Percentiles rank a stretch among this genome's conserved stretches.
These are phyloP conservation scores for Discostella stelligeroides DNA, from an alignment of 108 stramenopile genomes.

Conservation along the genomic window DNA sequence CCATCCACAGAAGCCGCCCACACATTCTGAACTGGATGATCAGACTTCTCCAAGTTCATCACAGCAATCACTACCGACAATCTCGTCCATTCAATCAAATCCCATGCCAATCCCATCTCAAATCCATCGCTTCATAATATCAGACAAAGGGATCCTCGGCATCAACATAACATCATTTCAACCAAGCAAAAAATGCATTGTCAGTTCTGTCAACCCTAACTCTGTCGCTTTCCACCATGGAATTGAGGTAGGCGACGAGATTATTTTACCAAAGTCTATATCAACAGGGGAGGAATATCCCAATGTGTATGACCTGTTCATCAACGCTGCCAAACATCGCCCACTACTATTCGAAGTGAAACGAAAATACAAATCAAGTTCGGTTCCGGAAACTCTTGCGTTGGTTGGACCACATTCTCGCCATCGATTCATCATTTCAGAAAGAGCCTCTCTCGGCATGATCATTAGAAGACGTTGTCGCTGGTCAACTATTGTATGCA, in stretches of 20 bases:
- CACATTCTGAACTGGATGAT: too few species aligned
- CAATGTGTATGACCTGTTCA: constrained; percentile 9
- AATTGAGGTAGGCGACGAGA: constrained; percentile 6
- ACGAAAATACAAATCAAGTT: not conserved
- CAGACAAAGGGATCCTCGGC: constrained; percentile 11
- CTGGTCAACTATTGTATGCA: not conserved
- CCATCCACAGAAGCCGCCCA: too few species aligned
- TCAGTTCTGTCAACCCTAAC: not conserved
- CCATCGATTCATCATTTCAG: constrained; percentile 29
- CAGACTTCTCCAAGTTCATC: too few species aligned
- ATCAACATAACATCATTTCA: constrained; percentile 1
- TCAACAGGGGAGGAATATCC: constrained; percentile 5
- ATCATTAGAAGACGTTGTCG: not conserved
- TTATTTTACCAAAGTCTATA: not conserved
- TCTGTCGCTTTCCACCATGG: not conserved
- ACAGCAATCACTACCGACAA: too few species aligned
- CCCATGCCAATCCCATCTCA: not conserved
- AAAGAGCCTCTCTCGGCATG: constrained; percentile 16
- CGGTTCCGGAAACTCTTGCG: not conserved
- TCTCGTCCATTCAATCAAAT: too few species aligned
- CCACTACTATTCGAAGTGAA: constrained; percentile 33
- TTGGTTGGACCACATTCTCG: not conserved
- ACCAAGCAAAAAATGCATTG: not conserved
- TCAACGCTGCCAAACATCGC: constrained; percentile 15
- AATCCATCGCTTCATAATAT: constrained; percentile 22